Evolutionary conservation across 768 basidiomycete species (phyloP), one percentile per base, ranked within the genome.

Genomic region (Sarcomyxa edulis): DNA sequence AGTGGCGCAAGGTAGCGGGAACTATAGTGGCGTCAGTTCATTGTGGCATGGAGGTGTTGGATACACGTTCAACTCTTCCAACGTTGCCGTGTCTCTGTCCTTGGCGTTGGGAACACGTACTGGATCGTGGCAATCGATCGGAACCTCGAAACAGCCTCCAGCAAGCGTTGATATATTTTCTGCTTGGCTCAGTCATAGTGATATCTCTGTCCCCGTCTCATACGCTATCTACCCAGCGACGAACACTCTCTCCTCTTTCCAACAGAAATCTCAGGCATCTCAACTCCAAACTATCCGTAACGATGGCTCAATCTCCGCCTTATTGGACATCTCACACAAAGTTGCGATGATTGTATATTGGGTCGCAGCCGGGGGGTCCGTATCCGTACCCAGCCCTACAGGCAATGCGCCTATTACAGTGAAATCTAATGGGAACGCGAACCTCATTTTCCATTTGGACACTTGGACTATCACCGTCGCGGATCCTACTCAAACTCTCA

Each of bases 401-500:
- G 48, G 49, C 3, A 47, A 47, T 27, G 54, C 52, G 3, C 49
- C 56, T n/a, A 48, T 61, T n/a, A 63, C 54, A 14, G 45, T 68
- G 14, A 52, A 54, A 21, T 47, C 66, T 6, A 61, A 55, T 33
- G 64, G 52, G 3, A 67, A 62, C 32, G 48, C 57, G 8, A 51
- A 46, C 1, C 30, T 69, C 12, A 59, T 69, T 6, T 54, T 66
- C 40, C 39, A 58, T 7, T 32, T 63, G 40, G 50, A 60, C 23
- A 51, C 53, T 2, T 52, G 61, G 46, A 54, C 49, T 20, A 44
- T 77, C 40, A 71, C 67, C 0, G 61, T 72, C 7, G 62, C 75
- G 1, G 74, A 77, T 46, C 74, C 74, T 9, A 68, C 68, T 18
- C 70, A 72, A 49, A 56, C n/a, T n/a, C n/a, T n/a, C n/a, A n/a